phyloP scores from a whole-genome alignment of 495 filamentous ascomycete genomes.

The Neurospora sp. region DNA sequence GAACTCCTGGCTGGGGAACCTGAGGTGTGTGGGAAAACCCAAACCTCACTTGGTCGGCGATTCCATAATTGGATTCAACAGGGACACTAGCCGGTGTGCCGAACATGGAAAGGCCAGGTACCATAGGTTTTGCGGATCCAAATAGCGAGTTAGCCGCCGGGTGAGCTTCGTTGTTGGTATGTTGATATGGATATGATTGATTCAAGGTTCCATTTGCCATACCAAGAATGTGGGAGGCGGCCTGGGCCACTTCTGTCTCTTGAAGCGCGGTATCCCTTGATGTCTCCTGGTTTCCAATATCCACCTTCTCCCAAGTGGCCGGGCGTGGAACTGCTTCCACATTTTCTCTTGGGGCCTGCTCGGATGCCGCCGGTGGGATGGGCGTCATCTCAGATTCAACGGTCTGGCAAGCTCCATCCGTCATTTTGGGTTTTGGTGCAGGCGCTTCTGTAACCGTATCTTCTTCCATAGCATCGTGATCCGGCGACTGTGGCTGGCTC shows the following conservation, averaged over 20 bases:
- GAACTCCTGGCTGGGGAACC: neutral
- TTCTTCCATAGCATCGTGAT: slow-evolving; percentile 27
- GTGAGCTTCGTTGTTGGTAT: neutral
- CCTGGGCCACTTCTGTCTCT: neutral
- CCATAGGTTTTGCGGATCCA: slow-evolving; percentile 4
- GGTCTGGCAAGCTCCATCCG: slow-evolving; percentile 39
- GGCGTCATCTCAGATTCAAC: slow-evolving; percentile 25
- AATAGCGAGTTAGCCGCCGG: slow-evolving; percentile 2
- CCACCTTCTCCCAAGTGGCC: neutral
- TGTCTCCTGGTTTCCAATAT: neutral
- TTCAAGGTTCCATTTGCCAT: neutral
- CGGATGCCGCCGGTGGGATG: neutral
- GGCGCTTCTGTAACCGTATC: slow-evolving; percentile 3
- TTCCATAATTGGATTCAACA: slow-evolving; percentile 6
- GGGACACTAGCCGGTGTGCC: slow-evolving; percentile 9
- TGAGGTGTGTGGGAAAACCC: slow-evolving; percentile 24
- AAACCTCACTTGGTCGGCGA: slow-evolving; percentile 25
- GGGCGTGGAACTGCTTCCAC: neutral
- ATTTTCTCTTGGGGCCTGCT: neutral
- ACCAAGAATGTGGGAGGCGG: neutral
- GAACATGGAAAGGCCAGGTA: slow-evolving; percentile 14
- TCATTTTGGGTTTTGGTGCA: slow-evolving; percentile 22
- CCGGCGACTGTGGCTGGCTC: slow-evolving; percentile 3
- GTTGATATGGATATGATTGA: neutral
- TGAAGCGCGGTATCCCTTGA: neutral